Evolutionary conservation across 2,329 filamentous ascomycete species (phyloP), one percentile per base, ranked within the genome.

Genomic region (Paracoccidioides lutzii): DNA sequence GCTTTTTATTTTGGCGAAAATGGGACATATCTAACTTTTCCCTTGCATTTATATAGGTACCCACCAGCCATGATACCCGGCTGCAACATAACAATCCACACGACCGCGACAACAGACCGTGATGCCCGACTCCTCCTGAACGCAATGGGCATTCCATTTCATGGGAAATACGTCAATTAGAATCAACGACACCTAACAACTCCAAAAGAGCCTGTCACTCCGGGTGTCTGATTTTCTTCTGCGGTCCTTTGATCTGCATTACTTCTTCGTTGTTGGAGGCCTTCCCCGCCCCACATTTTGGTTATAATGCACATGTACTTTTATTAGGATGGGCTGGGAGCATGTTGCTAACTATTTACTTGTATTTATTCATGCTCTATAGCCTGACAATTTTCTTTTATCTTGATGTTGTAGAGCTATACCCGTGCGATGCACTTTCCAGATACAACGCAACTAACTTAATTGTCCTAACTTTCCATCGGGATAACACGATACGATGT

Each of bases 21-120:
- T 9, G 48, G 22, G 4, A 22, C 15, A 28, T 48, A 38, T 44
- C 35, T 58, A 35, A 58, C 52, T 40, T 3, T 43, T 53, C 28
- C 32, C 2, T 56, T 22, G 12, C 7, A 3, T 35, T 42, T 42
- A n/a, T 51, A 43, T 57, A 83, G 80, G 69, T 84, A 83, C 62
- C 80, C 80, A 3, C 76, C 80, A 4, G 81, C 81, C 73, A 85
- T 93, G 85, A 86, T 95, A 62, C 88, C 90, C 14, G 90, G 90
- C 68, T 87, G 85, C 69, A 82, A 93, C 65, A 81, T 96, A 63
- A 86, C 85, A 57, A 78, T 95, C 55, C 84, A 93, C 71, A 96
- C 90, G 0, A 85, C 85, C 33, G 90, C 88, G 44, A 89, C 79
- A 32, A 91, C 86, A 33, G 89, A 96, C 70, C 83, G 84, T 64